A percentile compares a stretch with the other conserved stretches of the same genome.
Conservation (phyloP, 2,329 filamentous ascomycete genomes). For the Beauveria bassiana region DNA sequence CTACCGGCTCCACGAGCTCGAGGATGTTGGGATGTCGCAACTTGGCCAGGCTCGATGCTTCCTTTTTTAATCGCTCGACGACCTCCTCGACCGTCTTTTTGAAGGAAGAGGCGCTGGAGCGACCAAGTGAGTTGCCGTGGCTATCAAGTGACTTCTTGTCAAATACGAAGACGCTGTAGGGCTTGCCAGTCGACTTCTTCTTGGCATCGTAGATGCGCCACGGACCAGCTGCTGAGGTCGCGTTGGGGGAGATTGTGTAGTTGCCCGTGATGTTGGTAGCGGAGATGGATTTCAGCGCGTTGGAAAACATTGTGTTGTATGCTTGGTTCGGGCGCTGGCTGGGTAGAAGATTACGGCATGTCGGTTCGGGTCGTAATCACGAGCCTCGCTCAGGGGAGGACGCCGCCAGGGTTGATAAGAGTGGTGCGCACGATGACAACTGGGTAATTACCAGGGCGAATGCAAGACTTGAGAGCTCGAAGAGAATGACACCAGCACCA, state of each 20-base stretch:
- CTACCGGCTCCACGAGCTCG: conserved; percentile 88
- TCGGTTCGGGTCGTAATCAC: conserved; percentile 8
- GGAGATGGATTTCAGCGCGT: conserved; percentile 85
- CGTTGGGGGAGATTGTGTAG: conserved; percentile 71
- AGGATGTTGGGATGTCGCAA: conserved; percentile 86
- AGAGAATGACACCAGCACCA: background rate
- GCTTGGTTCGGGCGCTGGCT: background rate
- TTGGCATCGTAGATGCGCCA: conserved; percentile 99
- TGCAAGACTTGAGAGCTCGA: background rate
- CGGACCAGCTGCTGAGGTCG: conserved; percentile 75
- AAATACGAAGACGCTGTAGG: conserved; percentile 89
- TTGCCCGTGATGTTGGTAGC: conserved; percentile 86
- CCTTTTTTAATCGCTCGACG: conserved; percentile 81
- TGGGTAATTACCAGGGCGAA: background rate
- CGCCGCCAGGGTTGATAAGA: background rate
- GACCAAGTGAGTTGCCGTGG: conserved; percentile 30
- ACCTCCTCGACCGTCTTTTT: conserved; percentile 85
- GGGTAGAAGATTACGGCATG: conserved; percentile 4
- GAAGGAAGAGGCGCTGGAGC: conserved; percentile 50
- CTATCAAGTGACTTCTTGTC: conserved; percentile 79
- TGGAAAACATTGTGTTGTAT: conserved; percentile 70
- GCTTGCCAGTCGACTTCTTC: conserved; percentile 87
- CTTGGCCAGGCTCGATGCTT: conserved; percentile 80
- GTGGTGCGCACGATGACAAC: background rate
- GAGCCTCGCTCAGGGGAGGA: conserved; percentile 9